Evolutionary conservation across 345 rosid species (phyloP).

Genomic region (Sonneratia alba): DNA sequence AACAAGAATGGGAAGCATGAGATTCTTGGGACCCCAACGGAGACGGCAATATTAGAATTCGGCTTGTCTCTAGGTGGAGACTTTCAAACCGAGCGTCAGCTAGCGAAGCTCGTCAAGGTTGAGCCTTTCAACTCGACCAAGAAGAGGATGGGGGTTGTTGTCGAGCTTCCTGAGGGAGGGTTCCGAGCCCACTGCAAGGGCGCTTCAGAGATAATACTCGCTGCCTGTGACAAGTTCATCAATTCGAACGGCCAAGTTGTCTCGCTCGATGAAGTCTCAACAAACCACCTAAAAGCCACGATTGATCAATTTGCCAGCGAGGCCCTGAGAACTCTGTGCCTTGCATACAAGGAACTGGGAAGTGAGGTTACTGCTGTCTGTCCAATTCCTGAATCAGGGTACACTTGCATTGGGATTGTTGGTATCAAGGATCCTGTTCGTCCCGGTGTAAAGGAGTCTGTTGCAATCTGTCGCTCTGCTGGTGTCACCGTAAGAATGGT

Average conservation of each 20-base stretch:
- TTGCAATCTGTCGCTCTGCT: constrained; percentile 74
- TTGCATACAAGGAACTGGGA: constrained; percentile 56
- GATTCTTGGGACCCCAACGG: constrained; percentile 84
- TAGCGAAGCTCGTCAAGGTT: constrained; percentile 49
- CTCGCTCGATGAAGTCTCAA: constrained; percentile 54
- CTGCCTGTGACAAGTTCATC: constrained; percentile 68
- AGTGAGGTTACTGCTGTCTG: constrained; percentile 40
- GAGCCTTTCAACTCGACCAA: constrained; percentile 94
- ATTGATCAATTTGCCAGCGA: constrained; percentile 75
- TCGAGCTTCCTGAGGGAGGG: constrained; percentile 62
- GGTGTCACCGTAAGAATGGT: constrained; percentile 94
- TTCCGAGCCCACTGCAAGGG: constrained; percentile 73
- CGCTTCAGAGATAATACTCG: constrained; percentile 86
- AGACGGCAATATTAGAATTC: constrained; percentile 73
- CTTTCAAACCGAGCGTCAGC: constrained; percentile 51
- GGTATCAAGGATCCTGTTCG: constrained; percentile 96
- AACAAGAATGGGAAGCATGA: constrained; percentile 58
- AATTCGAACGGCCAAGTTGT: constrained; percentile 62
- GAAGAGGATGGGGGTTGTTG: constrained; percentile 81
- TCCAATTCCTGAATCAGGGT: constrained; percentile 56
- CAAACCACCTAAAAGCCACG: constrained; percentile 44
- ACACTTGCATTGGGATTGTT: constrained; percentile 72
- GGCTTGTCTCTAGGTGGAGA: constrained; percentile 78
- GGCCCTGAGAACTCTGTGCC: constrained; percentile 87
- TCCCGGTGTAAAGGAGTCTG: constrained; percentile 87